phyloP scores from a whole-genome alignment of 2,329 filamentous ascomycete genomes.

The Aspergillus felis region DNA sequence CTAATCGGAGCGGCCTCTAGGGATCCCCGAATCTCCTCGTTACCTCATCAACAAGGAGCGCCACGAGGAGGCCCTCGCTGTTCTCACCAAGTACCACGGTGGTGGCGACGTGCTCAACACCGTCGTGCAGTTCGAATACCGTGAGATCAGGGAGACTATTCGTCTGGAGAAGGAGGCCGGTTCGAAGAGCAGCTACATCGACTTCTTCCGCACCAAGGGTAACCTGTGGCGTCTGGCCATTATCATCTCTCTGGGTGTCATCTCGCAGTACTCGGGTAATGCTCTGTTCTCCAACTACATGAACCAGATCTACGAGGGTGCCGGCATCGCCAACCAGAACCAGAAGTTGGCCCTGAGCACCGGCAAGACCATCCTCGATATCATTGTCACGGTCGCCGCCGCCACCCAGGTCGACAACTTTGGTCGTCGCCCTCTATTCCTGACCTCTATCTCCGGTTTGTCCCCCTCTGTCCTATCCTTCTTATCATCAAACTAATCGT shows the following conservation, averaged over 20 bases:
- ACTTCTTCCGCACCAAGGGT: constrained; percentile 60
- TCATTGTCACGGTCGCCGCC: constrained; percentile 55
- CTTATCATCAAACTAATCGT: background rate
- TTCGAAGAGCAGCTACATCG: constrained; percentile 52
- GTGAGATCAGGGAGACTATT: constrained; percentile 64
- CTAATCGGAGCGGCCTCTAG: background rate
- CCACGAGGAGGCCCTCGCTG: constrained; percentile 57
- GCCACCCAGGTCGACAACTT: constrained; percentile 54
- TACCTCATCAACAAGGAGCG: constrained; percentile 63
- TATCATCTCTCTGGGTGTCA: constrained; percentile 60
- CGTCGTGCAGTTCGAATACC: constrained; percentile 63
- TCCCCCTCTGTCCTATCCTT: background rate
- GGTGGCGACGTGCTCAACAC: constrained; percentile 56
- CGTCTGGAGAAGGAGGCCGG: constrained; percentile 52
- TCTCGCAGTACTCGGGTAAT: constrained; percentile 67
- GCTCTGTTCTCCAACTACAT: constrained; percentile 66
- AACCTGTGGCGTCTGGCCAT: constrained; percentile 63
- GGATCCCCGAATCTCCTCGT: constrained; percentile 63
- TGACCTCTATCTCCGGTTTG: constrained; percentile 30
- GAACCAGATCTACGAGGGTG: constrained; percentile 57
- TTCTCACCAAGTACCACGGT: constrained; percentile 62
- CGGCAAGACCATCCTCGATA: constrained; percentile 52
- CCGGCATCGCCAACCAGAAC: constrained; percentile 56
- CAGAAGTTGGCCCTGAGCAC: constrained; percentile 38
- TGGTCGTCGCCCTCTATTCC: constrained; percentile 56